Evolutionary conservation across 1,284 basidiomycete species (phyloP).

Genomic region (Puccinia polysora): DNA sequence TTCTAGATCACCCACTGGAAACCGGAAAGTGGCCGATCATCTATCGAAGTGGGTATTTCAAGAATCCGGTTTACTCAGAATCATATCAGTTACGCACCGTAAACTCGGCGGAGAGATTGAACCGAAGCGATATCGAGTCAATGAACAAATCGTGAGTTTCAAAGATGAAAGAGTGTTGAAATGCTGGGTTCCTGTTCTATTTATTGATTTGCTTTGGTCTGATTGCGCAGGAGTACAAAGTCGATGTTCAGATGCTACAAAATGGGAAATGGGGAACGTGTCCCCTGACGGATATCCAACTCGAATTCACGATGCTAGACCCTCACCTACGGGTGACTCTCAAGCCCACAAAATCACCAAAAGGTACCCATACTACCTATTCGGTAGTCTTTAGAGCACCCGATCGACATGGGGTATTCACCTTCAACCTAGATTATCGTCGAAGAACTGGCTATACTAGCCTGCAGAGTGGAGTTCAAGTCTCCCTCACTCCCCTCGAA

Average conservation of each 20-base stretch:
- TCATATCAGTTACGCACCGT: conserved; percentile 69
- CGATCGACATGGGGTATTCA: conserved; percentile 95
- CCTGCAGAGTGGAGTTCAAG: conserved; percentile 68
- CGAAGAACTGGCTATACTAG: conserved; percentile 60
- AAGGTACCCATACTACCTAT: conserved; percentile 56
- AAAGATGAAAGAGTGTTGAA: not conserved
- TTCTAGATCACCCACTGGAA: conserved; percentile 56
- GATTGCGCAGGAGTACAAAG: conserved; percentile 64
- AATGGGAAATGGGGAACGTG: conserved; percentile 66
- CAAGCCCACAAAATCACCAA: conserved; percentile 57
- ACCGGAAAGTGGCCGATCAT: conserved; percentile 68
- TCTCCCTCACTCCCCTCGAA: conserved; percentile 82
- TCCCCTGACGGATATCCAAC: conserved; percentile 71
- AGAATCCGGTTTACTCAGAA: conserved; percentile 72
- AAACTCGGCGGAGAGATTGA: conserved; percentile 59
- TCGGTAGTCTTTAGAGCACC: conserved; percentile 75
- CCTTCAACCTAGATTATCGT: conserved; percentile 83
- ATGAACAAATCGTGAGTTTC: conserved; percentile 69
- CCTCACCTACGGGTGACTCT: conserved; percentile 79
- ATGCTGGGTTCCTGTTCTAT: not conserved
- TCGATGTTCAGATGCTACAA: conserved; percentile 67
- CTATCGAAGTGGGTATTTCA: conserved; percentile 87
- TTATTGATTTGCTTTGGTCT: not conserved
- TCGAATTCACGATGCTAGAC: conserved; percentile 97
- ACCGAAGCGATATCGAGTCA: conserved; percentile 71